These are phyloP conservation scores for Yarrowia alimentaria DNA, from an alignment of 805 yeast genomes.

Conservation along the genomic window DNA sequence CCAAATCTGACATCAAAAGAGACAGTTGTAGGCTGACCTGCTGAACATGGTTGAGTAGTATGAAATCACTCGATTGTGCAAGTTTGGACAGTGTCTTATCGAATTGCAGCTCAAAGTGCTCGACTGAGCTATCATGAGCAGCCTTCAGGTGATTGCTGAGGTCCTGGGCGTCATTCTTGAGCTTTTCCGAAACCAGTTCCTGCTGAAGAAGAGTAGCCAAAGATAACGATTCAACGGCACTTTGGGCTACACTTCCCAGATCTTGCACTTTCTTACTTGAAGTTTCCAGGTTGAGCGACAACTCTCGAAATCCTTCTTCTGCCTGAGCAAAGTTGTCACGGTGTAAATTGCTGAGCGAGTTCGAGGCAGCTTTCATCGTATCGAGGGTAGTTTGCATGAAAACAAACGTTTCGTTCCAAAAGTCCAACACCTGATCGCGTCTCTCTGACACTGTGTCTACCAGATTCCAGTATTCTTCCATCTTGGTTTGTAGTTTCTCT, in stretches of 20 bases:
- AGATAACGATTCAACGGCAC: background rate
- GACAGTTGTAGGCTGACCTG: background rate
- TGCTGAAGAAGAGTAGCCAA: background rate
- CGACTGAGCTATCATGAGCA: background rate
- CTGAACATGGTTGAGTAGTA: background rate
- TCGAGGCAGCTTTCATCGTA: background rate
- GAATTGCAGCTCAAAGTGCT: background rate
- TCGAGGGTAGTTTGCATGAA: constrained; percentile 3
- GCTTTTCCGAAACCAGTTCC: background rate
- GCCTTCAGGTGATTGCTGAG: background rate
- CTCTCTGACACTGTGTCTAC: background rate
- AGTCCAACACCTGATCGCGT: background rate
- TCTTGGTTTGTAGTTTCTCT: background rate
- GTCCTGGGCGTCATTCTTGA: background rate
- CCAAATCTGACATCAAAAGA: background rate
- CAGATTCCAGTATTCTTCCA: background rate
- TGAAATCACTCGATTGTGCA: background rate
- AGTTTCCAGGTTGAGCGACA: background rate
- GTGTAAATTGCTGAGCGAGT: background rate
- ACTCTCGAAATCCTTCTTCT: background rate
- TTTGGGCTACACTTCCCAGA: background rate
- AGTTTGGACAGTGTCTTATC: background rate
- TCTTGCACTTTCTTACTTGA: background rate
- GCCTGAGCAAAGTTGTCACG: constrained; percentile 3
- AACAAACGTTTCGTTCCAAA: constrained; percentile 12